Base-by-base conservation (phyloP, 1,284 basidiomycete genomes). In the Rhodotorula sp. region DNA sequence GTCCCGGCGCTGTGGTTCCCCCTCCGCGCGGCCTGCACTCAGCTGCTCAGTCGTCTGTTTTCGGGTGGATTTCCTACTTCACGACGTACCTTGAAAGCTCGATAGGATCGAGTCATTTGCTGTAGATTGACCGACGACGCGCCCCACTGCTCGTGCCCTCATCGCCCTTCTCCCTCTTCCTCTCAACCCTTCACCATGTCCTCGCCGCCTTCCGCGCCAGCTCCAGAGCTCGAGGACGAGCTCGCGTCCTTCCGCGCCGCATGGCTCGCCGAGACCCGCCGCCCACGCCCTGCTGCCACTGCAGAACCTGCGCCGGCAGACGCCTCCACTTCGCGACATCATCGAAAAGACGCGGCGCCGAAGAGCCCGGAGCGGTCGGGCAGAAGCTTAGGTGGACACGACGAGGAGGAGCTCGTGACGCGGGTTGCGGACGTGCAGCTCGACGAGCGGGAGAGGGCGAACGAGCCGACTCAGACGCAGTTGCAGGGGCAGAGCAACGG, bases 241-340 rank as follows among this genome's bases (percentile, higher is more conserved):
- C 71, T 75, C 32, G 64, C 61, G 1, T 48, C 58, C 2, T 75
- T 75, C 54, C 69, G 74, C 3, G 51, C 61, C 8, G 58, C 73
- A 44, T 75, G 74, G 74, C 64, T 62, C 2, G 62, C 37, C 56
- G 63, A 22, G 69, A 73, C 72, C 27, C 22, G 27, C 27, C 22
- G 25, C 66, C 27, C 32, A 13, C n/a, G 29, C n/a, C 29, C 56
- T 17, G n/a, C 51, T 5, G 22, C 53, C n/a, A 25, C 19, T 6
- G 27, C 32, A 7, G 21, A 39, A n/a, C n/a, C n/a, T n/a, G n/a
- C n/a, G n/a, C n/a, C n/a, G 15, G 48, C 54, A 8, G 36, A 46
- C 19, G 41, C 59, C 68, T 61, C 64, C 50, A 48, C 64, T 27
- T 50, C 29, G 32, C 61, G 51, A 32, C 61, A 41, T 63, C 61